phyloP scores from a whole-genome alignment of 139 green algal species.

The Eudorina sp. region DNA sequence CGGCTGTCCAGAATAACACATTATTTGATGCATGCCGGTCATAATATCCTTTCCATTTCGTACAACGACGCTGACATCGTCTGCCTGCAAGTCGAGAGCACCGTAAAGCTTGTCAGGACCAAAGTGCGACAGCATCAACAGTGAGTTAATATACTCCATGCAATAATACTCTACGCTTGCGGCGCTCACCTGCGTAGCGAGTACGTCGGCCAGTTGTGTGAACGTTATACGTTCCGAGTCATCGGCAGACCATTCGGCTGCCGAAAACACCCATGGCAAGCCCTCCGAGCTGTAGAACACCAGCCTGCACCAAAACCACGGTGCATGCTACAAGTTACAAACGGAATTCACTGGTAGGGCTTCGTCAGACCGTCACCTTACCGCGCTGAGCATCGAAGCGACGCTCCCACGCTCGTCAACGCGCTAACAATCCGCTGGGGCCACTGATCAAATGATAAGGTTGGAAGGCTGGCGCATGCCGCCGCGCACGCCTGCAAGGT shows the following conservation, averaged over 20 bases:
- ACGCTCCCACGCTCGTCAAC: neutral
- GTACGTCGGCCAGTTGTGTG: neutral
- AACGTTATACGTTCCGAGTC: neutral
- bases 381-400: neutral
- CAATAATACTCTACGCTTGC: too few species aligned
- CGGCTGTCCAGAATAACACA: neutral
- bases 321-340: too few species aligned
- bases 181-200: neutral
- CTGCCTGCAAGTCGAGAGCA: neutral
- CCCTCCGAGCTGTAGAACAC: conserved; percentile 6
- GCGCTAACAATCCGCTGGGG: neutral
- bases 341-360: neutral
- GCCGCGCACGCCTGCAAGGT: neutral
- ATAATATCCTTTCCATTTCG: too few species aligned
- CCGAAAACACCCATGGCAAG: neutral
- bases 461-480: neutral
- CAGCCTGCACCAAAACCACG: neutral
- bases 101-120: too few species aligned
- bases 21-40: neutral
- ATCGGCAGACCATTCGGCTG: neutral
- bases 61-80: neutral
- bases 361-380: neutral
- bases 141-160: too few species aligned
- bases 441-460: neutral
- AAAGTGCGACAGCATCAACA: too few species aligned